Percentiles rank a stretch among this genome's conserved stretches.
Conservation (phyloP, 164 flowering plant species). For the Chimonanthus praecox region DNA sequence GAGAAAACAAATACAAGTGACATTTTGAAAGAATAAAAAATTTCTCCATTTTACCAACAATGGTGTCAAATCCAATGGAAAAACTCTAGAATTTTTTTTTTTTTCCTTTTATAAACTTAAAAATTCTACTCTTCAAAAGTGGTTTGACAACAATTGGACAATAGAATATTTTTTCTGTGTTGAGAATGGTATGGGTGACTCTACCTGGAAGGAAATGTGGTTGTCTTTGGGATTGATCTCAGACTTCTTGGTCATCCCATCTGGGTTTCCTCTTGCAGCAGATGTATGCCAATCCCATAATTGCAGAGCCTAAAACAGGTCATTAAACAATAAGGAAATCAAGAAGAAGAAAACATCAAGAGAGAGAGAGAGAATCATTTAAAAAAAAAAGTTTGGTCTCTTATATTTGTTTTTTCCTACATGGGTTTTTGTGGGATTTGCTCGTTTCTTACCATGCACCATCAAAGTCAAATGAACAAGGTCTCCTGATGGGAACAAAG, state of each 20-base stretch:
- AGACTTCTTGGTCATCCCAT: conserved; percentile 34
- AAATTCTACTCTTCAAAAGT: too few species aligned
- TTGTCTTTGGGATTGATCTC: conserved; percentile 79
- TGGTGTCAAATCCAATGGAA: too few species aligned
- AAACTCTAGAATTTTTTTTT: too few species aligned
- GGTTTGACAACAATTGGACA: too few species aligned
- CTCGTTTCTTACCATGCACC: conserved; percentile 45
- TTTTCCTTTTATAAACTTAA: too few species aligned
- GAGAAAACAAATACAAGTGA: too few species aligned
- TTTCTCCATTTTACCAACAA: too few species aligned
- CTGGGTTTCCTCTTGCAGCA: conserved; percentile 63
- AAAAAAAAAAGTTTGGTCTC: background rate
- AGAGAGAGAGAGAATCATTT: background rate
- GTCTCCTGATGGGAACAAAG: conserved; percentile 62
- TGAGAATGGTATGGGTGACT: background rate
- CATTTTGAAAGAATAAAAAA: too few species aligned
- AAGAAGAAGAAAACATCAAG: background rate
- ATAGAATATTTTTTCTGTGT: too few species aligned
- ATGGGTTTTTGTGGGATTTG: background rate
- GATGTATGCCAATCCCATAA: conserved; percentile 71
- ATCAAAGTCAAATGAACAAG: conserved; percentile 70
- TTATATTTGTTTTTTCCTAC: background rate
- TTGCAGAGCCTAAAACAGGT: conserved; percentile 47
- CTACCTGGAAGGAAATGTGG: conserved; percentile 82
- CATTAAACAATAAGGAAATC: too few species aligned